A percentile compares a stretch with the other conserved stretches of the same genome.
Conservation (phyloP, 1,284 basidiomycete genomes). For the Polyporus tsugae region DNA sequence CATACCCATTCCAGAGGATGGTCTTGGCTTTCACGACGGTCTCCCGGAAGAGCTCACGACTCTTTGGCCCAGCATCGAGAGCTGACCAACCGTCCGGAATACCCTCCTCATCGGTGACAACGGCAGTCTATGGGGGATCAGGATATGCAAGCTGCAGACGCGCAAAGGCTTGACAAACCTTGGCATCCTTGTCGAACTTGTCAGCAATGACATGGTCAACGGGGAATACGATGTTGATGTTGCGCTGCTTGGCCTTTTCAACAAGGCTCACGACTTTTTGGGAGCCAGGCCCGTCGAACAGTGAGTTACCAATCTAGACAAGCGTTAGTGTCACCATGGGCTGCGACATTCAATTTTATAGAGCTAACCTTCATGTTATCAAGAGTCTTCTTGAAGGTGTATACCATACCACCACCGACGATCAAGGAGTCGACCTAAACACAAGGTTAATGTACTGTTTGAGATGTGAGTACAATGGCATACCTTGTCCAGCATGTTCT, state of each 20-base stretch:
- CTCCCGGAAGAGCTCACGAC: conserved; percentile 79
- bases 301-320: conserved; percentile 88
- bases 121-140: conserved; percentile 61
- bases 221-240: conserved; percentile 96
- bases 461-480: conserved; percentile 9
- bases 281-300: conserved; percentile 92
- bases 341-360: background rate
- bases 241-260: conserved; percentile 94
- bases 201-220: conserved; percentile 95
- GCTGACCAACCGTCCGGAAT: conserved; percentile 97
- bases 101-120: conserved; percentile 83
- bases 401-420: conserved; percentile 98
- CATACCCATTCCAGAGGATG: conserved; percentile 97
- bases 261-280: conserved; percentile 88
- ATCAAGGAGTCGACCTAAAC: conserved; percentile 91
- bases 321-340: conserved; percentile 21
- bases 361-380: conserved; percentile 73
- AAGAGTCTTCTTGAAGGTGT: conserved; percentile 98
- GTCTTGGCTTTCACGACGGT: conserved; percentile 93
- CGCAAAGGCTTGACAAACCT: conserved; percentile 52
- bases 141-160: background rate
- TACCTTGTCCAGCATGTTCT: conserved; percentile 99
- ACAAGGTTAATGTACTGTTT: background rate
- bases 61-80: conserved; percentile 89
- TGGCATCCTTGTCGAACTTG: conserved; percentile 94